Conservation (phyloP, 352 stramenopile species). For the Phytopythium boreale region DNA sequence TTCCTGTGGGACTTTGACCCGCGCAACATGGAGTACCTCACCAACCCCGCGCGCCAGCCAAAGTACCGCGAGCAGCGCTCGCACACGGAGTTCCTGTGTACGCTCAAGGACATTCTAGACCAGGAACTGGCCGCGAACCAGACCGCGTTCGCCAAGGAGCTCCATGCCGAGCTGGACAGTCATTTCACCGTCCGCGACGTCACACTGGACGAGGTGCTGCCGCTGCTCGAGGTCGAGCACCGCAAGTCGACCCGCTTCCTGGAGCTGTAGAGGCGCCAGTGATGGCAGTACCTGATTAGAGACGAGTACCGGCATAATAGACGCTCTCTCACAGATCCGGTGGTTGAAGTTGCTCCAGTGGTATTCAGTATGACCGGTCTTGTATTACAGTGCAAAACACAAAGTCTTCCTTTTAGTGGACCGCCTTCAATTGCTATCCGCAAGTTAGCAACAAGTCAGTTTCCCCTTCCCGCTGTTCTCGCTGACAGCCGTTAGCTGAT, state of each 20-base stretch:
- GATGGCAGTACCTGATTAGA: neutral
- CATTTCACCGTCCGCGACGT: constrained; percentile 68
- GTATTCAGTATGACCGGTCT: no score
- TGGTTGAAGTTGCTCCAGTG: no score
- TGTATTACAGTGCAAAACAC: no score
- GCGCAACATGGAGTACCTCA: constrained; percentile 94
- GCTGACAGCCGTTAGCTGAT: no score
- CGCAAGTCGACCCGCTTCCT: constrained; percentile 67
- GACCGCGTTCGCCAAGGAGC: constrained; percentile 37
- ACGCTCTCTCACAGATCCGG: neutral
- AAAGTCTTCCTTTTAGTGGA: neutral
- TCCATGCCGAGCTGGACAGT: constrained; percentile 41
- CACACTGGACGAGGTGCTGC: constrained; percentile 35
- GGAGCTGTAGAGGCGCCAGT: constrained; percentile 23
- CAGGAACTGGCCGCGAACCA: constrained; percentile 30
- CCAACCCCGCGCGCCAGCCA: constrained; percentile 92
- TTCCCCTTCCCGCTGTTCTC: neutral
- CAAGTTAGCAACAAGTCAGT: constrained; percentile 1
- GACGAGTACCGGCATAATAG: neutral
- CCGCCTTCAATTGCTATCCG: neutral
- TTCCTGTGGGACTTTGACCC: constrained; percentile 97
- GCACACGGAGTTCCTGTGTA: constrained; percentile 93
- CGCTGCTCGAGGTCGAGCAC: constrained; percentile 55
- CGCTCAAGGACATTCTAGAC: constrained; percentile 77
- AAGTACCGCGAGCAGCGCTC: constrained; percentile 91